Conservation (phyloP, 768 basidiomycete genomes). For the Kwoniella sp. region DNA sequence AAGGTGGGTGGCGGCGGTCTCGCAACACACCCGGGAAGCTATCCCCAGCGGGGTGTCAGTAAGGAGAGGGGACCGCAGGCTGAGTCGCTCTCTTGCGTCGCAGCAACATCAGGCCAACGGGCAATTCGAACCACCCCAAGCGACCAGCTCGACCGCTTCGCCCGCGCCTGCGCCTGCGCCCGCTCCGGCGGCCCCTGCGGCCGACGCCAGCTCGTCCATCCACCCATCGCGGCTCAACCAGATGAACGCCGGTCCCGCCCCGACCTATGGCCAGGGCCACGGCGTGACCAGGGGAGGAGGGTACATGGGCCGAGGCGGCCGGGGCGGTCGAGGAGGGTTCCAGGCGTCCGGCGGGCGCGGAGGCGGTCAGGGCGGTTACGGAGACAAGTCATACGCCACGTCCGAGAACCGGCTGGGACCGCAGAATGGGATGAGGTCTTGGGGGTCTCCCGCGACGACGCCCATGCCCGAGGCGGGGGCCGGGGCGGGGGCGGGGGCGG, state of each 20-base stretch:
- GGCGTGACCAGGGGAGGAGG: constrained; percentile 36
- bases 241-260: constrained; percentile 20
- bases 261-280: constrained; percentile 29
- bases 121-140: neutral
- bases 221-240: constrained; percentile 50
- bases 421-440: constrained; percentile 34
- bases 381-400: constrained; percentile 38
- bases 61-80: too few relatives aligned
- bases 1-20: too few relatives aligned
- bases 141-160: too few relatives aligned
- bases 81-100: too few relatives aligned
- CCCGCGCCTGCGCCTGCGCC: constrained; percentile 16
- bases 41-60: too few relatives aligned
- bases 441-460: constrained; percentile 26
- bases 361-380: constrained; percentile 39
- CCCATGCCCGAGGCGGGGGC: constrained; percentile 3
- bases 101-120: too few relatives aligned
- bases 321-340: constrained; percentile 47
- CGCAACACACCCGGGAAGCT: too few relatives aligned
- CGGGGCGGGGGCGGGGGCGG: too few relatives aligned
- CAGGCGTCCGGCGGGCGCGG: constrained; percentile 51
- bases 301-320: constrained; percentile 33
- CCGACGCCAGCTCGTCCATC: constrained; percentile 56
- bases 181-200: constrained; percentile 14
- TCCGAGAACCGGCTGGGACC: constrained; percentile 28